Evolutionary conservation across 2,329 filamentous ascomycete species (phyloP).

Genomic region (Teratosphaeria zuluensis): DNA sequence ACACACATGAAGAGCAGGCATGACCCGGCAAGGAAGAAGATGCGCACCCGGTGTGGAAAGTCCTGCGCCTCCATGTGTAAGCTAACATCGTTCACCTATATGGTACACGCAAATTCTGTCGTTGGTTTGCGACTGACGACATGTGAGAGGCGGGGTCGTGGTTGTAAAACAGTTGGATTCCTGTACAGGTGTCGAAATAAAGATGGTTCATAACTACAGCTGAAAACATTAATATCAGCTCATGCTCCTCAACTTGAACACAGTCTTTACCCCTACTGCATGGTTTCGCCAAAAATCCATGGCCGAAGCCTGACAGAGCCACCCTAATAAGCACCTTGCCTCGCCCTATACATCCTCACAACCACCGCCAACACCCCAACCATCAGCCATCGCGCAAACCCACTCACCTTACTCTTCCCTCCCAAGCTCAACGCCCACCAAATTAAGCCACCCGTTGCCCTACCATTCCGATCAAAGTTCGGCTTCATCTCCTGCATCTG

Average conservation of each 20-base stretch:
- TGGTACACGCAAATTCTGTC: too few species aligned
- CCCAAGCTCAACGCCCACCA: constrained; percentile 24
- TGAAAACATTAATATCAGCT: too few species aligned
- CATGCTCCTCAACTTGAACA: background rate
- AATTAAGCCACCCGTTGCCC: constrained; percentile 18
- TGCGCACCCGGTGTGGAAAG: too few species aligned
- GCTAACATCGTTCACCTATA: too few species aligned
- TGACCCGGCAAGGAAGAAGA: too few species aligned
- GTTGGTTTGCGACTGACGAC: too few species aligned
- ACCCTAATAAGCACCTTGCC: background rate
- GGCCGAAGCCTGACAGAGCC: background rate
- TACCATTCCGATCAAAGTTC: constrained; percentile 52
- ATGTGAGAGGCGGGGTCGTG: too few species aligned
- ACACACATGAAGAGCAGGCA: too few species aligned
- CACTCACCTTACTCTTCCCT: constrained; percentile 17
- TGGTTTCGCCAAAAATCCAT: background rate
- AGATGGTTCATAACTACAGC: too few species aligned
- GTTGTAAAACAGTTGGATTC: too few species aligned
- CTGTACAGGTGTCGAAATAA: too few species aligned
- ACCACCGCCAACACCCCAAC: constrained; percentile 9
- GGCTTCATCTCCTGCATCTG: constrained; percentile 44
- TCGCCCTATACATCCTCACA: constrained; percentile 1
- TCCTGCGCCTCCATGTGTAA: too few species aligned
- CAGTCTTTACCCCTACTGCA: background rate
- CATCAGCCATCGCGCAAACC: constrained; percentile 20